Evolutionary conservation across 2,329 filamentous ascomycete genomes (phyloP).

Genomic region (Aspergillus uvarum): DNA sequence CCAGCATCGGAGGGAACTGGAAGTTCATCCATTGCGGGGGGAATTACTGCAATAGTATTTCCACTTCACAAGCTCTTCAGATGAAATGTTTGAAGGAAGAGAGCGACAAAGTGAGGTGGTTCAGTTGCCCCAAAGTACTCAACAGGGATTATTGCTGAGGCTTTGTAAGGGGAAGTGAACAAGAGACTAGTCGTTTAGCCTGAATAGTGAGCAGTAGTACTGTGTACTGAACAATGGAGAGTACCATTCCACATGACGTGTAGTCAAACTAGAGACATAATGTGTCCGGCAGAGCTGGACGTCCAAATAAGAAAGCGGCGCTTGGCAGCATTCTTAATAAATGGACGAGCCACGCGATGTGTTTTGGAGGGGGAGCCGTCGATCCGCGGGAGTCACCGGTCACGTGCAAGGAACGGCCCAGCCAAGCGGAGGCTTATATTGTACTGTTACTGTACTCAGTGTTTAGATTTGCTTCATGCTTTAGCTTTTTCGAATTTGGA

Average conservation of each 20-base stretch:
- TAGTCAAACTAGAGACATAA: conserved; percentile 13
- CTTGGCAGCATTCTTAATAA: conserved; percentile 12
- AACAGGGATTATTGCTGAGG: conserved; percentile 1
- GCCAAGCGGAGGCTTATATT: neutral
- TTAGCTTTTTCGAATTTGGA: too few species aligned
- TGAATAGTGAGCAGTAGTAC: neutral
- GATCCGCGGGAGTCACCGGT: conserved; percentile 14
- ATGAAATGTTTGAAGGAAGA: neutral
- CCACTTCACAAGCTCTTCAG: neutral
- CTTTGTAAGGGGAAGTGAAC: neutral
- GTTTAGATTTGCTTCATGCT: neutral
- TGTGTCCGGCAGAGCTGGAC: conserved; percentile 7
- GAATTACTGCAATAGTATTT: too few species aligned
- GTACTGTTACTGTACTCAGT: neutral
- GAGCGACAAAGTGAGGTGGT: neutral
- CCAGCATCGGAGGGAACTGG: conserved; percentile 22
- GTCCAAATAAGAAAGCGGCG: conserved; percentile 5
- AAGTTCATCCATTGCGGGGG: conserved; percentile 27
- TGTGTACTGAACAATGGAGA: neutral
- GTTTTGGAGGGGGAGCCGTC: neutral
- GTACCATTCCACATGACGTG: conserved; percentile 10
- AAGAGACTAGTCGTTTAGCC: neutral
- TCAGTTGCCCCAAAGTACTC: neutral
- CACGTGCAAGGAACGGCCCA: conserved; percentile 16
- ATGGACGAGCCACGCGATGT: conserved; percentile 6